Evolutionary conservation across 495 filamentous ascomycete genomes (phyloP), one percentile per base, ranked within the genome.

Genomic region (Aspergillus asperescens): DNA sequence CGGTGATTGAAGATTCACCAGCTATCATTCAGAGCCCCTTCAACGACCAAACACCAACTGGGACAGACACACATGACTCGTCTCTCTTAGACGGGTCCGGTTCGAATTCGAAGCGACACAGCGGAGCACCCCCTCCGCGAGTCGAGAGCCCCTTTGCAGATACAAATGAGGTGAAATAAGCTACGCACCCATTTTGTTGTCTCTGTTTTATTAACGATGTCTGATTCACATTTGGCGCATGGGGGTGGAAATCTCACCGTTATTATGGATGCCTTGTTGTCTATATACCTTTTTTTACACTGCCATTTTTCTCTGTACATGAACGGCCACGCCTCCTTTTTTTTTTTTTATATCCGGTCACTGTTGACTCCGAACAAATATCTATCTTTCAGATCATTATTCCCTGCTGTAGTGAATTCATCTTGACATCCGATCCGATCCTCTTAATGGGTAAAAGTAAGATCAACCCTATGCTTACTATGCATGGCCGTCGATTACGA

Each of bases 131-230:
- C 13, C 68, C 64, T 12, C 54, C 57, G 3, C 65, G 65, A 18
- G 68, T 68, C 23, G 58, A 69, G 37, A 74, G 72, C 60, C 74
- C 74, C 6, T 77, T 77, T 50, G 73, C 72, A 27, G 74, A 77
- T 43, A 63, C 61, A 25, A 77, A 77, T 45, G 74, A 72, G 60
- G 72, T 83, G 54, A 88, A 84, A 72, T 90, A 78, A 58, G 47
- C n/a, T 15, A 23, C 7, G 22, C 24, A 18, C 16, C 19, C 32
- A 5, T 16, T 12, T 12, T 35, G 52, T 47, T 19, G 28, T 16
- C 18, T 18, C 22, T 52, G 22, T 32, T 45, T 32, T 10, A 25
- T 18, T 60, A 15, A 54, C 24, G 51, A 54, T 42, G 35, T 54
- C 41, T 54, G 51, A 47, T 47, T 47, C 28, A 49, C 19, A 46